Percentiles rank a stretch among this genome's conserved stretches.
These are phyloP conservation scores for Colletotrichum gigasporum DNA, from an alignment of 2,329 filamentous ascomycete genomes.

Conservation along the genomic window DNA sequence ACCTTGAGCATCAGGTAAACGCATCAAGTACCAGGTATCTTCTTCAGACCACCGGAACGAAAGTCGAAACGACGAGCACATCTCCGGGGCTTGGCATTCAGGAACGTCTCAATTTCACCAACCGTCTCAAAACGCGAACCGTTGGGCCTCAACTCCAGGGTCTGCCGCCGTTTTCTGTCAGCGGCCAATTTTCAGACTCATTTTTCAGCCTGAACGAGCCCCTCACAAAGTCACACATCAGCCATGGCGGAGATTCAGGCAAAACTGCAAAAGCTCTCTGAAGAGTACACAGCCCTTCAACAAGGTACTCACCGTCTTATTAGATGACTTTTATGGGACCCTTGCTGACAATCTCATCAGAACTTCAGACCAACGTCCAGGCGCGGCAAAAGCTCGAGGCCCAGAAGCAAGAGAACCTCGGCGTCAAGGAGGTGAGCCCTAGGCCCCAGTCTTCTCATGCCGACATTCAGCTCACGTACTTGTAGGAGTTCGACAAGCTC, in stretches of 20 bases:
- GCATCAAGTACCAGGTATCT: conserved; percentile 14
- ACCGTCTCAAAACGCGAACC: neutral
- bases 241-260: conserved; percentile 79
- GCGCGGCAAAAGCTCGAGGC: conserved; percentile 92
- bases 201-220: neutral
- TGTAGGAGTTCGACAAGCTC: conserved; percentile 82
- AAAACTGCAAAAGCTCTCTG: conserved; percentile 82
- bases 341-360: conserved; percentile 53
- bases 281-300: conserved; percentile 89
- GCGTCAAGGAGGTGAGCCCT: conserved; percentile 77
- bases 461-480: neutral
- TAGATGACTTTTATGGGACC: neutral
- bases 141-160: neutral
- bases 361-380: conserved; percentile 79
- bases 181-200: neutral
- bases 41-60: neutral
- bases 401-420: conserved; percentile 91
- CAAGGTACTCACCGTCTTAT: conserved; percentile 59
- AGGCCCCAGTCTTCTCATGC: neutral
- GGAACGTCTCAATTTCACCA: neutral
- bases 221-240: conserved; percentile 12
- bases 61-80: conserved; percentile 2
- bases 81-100: neutral
- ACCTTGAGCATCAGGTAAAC: neutral
- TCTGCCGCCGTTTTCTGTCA: neutral